Base-by-base conservation (phyloP, 2,329 filamentous ascomycete species). In the Coleophoma eucalyptorum region DNA sequence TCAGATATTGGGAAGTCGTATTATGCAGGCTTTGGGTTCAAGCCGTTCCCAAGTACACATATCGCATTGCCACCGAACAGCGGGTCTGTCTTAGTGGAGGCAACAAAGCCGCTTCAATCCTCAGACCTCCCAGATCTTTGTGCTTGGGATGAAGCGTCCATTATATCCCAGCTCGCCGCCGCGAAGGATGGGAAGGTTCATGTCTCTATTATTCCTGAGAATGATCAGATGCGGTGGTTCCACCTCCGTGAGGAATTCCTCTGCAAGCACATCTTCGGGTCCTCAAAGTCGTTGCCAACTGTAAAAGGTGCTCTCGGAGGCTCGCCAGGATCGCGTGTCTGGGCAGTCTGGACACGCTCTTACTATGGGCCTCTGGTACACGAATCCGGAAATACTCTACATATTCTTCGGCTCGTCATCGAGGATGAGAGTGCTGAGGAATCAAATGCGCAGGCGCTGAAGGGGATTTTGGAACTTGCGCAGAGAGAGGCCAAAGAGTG, bases 1-100 rank as follows among this genome's bases (percentile, higher is more conserved):
- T 96, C 90, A 8, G 90, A 95, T 62, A 91, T 95, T 56, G 90
- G 92, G 18, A 87, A 90, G 73, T 72, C 74, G 37, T 97, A 91
- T 69, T 97, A 97, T 70, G 80, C 86, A 3, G 76, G 75, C 32
- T 77, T 83, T 56, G 90, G 90, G 43, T 97, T 92, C 92, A 77
- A 82, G 45, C 55, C 84, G 0, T 92, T 87, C 60, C 75, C 80
- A 18, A 93, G 89, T 52, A 75, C 79, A 1, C 91, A 96, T 65
- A 75, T 95, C 41, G 75, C 79, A 32, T 79, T 95, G 50, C 70
- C 74, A 12, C 73, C 79, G 1, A 52, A 60, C 8, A 18, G 47
- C 18, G 57, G 66, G 3, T 62, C 62, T 16, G 46, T 58, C 10
- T 50, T 51, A 19, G 61, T 66, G 18, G 34, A n/a, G 20, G 32